phyloP scores from a whole-genome alignment of 2,329 filamentous ascomycete genomes.

The Sclerotinia minor region DNA sequence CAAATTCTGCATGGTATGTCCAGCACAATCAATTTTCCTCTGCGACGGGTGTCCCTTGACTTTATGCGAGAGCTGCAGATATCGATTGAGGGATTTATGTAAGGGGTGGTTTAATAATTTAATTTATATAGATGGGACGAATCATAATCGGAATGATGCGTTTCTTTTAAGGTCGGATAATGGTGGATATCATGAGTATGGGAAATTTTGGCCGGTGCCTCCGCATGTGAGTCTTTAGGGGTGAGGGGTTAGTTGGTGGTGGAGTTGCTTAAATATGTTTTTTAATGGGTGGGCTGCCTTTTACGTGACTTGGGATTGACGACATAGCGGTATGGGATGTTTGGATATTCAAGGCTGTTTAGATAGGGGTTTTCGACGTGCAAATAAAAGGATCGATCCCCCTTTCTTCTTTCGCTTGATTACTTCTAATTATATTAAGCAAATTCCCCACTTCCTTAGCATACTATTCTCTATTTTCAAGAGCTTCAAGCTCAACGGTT shows the following conservation, averaged over 20 bases:
- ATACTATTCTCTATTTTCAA: too few relatives aligned
- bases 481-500: too few relatives aligned
- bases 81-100: background rate
- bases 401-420: too few relatives aligned
- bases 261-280: background rate
- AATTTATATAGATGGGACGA: background rate
- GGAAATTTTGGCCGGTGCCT: background rate
- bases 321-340: too few relatives aligned
- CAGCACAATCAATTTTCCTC: background rate
- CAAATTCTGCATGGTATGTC: slow-evolving; percentile 14
- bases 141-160: slow-evolving; percentile 13
- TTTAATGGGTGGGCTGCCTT: background rate
- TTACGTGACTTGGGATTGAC: background rate
- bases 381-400: background rate
- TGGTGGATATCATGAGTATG: slow-evolving; percentile 15
- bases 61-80: slow-evolving; percentile 11
- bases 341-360: background rate
- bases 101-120: slow-evolving; percentile 8
- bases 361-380: background rate
- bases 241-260: background rate
- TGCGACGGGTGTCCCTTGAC: slow-evolving; percentile 16
- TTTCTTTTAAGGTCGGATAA: slow-evolving; percentile 8
- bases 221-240: background rate
- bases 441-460: background rate
- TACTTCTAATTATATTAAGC: background rate